These are phyloP conservation scores for Oryza glumipatula DNA, from an alignment of 176 grass and related monocot genomes.

Conservation along the genomic window DNA sequence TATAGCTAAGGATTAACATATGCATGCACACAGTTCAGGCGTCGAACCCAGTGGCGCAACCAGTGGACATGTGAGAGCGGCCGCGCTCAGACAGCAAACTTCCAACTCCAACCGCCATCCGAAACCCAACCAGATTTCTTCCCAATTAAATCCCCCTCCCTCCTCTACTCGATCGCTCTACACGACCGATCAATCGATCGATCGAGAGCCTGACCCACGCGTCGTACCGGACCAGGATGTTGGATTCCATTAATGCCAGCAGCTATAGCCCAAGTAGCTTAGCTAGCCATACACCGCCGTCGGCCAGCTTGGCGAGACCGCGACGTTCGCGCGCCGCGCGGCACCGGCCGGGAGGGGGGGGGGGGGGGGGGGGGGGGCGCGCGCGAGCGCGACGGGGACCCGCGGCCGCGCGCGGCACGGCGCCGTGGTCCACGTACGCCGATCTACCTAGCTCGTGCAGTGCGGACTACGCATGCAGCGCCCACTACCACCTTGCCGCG, in stretches of 20 bases:
- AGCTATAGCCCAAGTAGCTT: neutral
- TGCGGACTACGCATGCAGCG: neutral
- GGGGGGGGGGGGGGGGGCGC: no score
- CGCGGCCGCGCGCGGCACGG: neutral
- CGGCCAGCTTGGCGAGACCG: neutral
- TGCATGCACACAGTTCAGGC: neutral
- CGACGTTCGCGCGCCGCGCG: neutral
- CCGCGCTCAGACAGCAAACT: neutral
- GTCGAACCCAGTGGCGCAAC: neutral
- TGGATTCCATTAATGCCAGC: neutral
- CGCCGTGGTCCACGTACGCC: constrained; percentile 21
- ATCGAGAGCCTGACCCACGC: no score
- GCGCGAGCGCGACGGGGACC: neutral
- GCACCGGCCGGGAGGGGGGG: neutral
- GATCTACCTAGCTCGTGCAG: neutral
- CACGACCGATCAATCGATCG: no score
- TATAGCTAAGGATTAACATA: no score
- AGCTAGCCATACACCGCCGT: neutral
- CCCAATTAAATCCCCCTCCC: neutral
- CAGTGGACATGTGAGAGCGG: neutral
- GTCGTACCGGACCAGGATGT: neutral
- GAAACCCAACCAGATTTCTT: neutral
- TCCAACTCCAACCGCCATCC: neutral
- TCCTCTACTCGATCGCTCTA: no score
- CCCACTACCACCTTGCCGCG: neutral